A percentile compares a stretch with the other conserved stretches of the same genome.
Evolutionary conservation across 179 eudicot species (phyloP).

Genomic region (Silene coronaria): DNA sequence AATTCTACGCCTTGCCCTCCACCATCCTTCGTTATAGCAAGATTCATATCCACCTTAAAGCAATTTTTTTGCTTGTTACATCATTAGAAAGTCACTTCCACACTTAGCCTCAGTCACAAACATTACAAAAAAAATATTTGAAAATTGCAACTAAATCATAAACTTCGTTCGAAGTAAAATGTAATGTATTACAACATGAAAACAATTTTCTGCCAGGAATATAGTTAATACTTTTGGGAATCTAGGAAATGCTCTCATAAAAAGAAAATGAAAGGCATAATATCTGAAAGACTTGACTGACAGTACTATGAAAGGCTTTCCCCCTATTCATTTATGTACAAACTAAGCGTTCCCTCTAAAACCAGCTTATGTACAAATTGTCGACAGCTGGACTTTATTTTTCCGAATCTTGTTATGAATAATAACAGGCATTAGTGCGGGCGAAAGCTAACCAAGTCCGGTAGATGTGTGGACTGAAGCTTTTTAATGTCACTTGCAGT

Average conservation of each 20-base stretch:
- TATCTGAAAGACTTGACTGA: not conserved
- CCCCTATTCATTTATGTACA: not conserved
- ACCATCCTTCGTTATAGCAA: too few species aligned
- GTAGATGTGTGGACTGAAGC: conserved; percentile 52
- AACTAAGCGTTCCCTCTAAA: not conserved
- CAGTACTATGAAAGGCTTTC: not conserved
- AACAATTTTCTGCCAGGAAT: not conserved
- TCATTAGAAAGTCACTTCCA: too few species aligned
- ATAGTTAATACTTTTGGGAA: too few species aligned
- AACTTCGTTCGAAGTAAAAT: too few species aligned
- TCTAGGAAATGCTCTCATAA: too few species aligned
- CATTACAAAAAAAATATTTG: too few species aligned
- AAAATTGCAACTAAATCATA: too few species aligned
- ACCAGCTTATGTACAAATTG: conserved; percentile 1
- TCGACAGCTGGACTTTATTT: not conserved
- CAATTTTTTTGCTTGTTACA: too few species aligned
- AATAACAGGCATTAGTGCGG: conserved; percentile 30
- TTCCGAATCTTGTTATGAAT: not conserved
- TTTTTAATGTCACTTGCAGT: conserved; percentile 56
- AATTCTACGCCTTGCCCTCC: too few species aligned
- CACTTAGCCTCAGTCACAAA: too few species aligned
- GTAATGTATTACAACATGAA: not conserved
- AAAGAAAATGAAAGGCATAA: not conserved
- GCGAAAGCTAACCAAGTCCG: conserved; percentile 51
- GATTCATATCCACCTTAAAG: too few species aligned